These are phyloP conservation scores for Kwoniella europaea DNA, from an alignment of 768 basidiomycete species.

Conservation along the genomic window DNA sequence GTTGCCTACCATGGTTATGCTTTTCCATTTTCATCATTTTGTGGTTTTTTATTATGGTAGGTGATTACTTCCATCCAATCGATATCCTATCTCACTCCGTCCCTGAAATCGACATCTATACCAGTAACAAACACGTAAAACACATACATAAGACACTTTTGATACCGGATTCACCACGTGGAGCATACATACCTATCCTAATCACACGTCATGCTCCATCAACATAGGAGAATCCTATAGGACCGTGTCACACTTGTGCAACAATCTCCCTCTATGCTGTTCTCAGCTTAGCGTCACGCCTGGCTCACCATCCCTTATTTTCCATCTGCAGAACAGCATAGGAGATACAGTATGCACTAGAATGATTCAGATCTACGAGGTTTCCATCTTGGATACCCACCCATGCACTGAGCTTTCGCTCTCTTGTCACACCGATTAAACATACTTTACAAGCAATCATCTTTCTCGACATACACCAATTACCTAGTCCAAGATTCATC, in stretches of 20 bases:
- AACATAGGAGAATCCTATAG: not conserved
- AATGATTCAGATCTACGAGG: too few relatives aligned
- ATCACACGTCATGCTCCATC: not conserved
- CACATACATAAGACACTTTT: not conserved
- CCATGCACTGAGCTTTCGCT: too few relatives aligned
- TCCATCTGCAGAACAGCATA: too few relatives aligned
- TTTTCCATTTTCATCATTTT: constrained; percentile 4
- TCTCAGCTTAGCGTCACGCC: not conserved
- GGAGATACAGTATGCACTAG: too few relatives aligned
- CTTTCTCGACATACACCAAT: too few relatives aligned
- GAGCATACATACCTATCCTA: not conserved
- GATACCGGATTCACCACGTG: not conserved
- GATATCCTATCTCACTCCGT: not conserved
- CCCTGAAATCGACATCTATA: not conserved
- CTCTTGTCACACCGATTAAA: too few relatives aligned
- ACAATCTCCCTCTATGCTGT: not conserved
- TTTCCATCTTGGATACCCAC: too few relatives aligned
- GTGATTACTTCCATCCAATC: not conserved
- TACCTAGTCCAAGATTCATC: not conserved
- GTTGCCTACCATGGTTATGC: not conserved
- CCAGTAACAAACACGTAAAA: not conserved
- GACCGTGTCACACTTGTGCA: too few relatives aligned
- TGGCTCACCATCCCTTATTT: too few relatives aligned
- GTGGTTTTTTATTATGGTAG: constrained; percentile 8
- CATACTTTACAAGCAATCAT: too few relatives aligned